phyloP scores from a whole-genome alignment of 2,329 filamentous ascomycete genomes.

The Claviceps sp. region DNA sequence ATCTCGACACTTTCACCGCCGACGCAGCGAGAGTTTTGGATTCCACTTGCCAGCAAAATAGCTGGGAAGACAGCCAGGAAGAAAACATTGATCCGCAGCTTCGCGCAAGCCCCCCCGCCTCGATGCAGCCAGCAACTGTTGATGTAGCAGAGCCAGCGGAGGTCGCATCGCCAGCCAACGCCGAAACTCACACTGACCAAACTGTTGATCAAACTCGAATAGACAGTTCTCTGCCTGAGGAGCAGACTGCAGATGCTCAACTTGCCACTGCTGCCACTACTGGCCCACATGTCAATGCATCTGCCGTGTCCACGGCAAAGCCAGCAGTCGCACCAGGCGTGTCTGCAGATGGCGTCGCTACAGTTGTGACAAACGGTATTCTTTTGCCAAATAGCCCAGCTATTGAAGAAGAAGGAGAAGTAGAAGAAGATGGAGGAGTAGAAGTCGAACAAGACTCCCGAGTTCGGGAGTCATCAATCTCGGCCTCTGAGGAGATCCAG shows the following conservation, averaged over 20 bases:
- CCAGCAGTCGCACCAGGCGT: neutral
- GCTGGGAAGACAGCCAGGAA: neutral
- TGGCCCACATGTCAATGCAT: neutral
- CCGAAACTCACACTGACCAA: neutral
- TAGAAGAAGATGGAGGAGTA: too few species aligned
- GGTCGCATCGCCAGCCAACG: neutral
- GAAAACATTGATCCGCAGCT: slow-evolving; percentile 7
- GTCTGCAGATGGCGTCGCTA: neutral
- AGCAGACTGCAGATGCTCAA: neutral
- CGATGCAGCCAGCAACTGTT: neutral
- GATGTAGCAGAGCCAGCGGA: neutral
- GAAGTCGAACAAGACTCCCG: neutral
- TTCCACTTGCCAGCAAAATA: too few species aligned
- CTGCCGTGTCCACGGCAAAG: neutral
- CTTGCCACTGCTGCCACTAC: neutral
- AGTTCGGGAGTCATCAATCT: neutral
- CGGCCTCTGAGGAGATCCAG: neutral
- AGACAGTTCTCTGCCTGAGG: neutral
- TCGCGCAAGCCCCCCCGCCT: slow-evolving; percentile 1
- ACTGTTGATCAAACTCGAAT: neutral
- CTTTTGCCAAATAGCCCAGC: neutral
- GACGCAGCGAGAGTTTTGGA: neutral
- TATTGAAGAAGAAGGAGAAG: too few species aligned
- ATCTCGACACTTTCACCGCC: neutral
- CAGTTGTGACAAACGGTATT: neutral